Base-by-base conservation (phyloP, 2,329 filamentous ascomycete species). In the Pyrenochaeta sp. region DNA sequence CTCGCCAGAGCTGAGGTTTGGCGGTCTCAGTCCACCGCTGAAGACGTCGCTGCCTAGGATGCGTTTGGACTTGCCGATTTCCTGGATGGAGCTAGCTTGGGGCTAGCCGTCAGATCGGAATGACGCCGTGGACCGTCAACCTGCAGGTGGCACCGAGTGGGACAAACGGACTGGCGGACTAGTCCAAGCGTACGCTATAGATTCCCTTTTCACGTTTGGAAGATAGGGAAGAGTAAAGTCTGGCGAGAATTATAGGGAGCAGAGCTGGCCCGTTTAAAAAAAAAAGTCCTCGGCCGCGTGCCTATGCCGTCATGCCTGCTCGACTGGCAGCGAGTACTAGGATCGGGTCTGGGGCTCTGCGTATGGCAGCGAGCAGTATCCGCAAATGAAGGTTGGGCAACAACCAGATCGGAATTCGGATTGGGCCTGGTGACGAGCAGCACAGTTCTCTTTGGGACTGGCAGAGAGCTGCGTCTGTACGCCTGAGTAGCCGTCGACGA, bases 61-160 rank as follows among this genome's bases (percentile, higher is more conserved):
- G 59, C 54, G 65, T 59, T 66, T 68, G 59, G 56, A 61, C 63
- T 54, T 68, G 64, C 59, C 68, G 62, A 62, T 61, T 64, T 54
- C 66, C 61, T 55, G 51, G 52, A 54, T 15, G 47, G 52, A 64
- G 66, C 68, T 72, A 71, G 65, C 54, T 52, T 54, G 45, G 45
- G 22, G 28, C 45, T 47, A 47, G 45, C 28, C n/a, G 45, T 47
- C 7, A 43, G 47, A 51, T 56, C 57, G 54, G 61, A 58, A 65
- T 62, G 53, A 62, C 68, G 63, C 67, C 65, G 69, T 62, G 61
- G 52, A 58, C 54, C 27, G 2, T 39, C 36, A 12, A n/a, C 10
- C 60, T 58, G 67, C 66, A 65, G 54, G 55, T 57, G 53, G 52
- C 58, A 56, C 56, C 52, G 54, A 53, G 39, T 50, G 53, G 54